Conservation (phyloP, 495 filamentous ascomycete species). For the Cercophora sp. region DNA sequence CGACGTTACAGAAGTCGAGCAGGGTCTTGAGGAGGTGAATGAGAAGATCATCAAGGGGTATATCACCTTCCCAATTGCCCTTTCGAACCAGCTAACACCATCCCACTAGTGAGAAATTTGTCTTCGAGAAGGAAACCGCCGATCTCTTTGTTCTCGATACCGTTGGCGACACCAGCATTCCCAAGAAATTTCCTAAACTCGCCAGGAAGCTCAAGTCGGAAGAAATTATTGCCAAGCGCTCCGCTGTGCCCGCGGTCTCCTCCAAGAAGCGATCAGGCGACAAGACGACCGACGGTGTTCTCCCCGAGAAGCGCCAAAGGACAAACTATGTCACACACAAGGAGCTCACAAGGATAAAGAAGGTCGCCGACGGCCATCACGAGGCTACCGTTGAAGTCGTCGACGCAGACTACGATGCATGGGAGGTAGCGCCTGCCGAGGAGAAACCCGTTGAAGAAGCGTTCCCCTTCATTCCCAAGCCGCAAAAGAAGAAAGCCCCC, state of each 20-base stretch:
- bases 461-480: slow-evolving; percentile 59
- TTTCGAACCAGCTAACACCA: slow-evolving; percentile 18
- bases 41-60: slow-evolving; percentile 89
- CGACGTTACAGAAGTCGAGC: slow-evolving; percentile 77
- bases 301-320: slow-evolving; percentile 67
- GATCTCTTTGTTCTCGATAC: slow-evolving; percentile 79
- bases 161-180: slow-evolving; percentile 20
- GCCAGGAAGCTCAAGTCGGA: slow-evolving; percentile 74
- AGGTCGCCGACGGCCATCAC: slow-evolving; percentile 69
- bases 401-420: slow-evolving; percentile 69
- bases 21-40: slow-evolving; percentile 76
- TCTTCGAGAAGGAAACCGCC: slow-evolving; percentile 68
- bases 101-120: slow-evolving; percentile 67
- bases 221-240: slow-evolving; percentile 83
- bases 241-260: slow-evolving; percentile 71
- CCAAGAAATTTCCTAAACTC: slow-evolving; percentile 56
- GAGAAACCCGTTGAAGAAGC: slow-evolving; percentile 43
- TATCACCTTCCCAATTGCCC: slow-evolving; percentile 9
- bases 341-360: slow-evolving; percentile 71
- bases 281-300: slow-evolving; percentile 59
- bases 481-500: slow-evolving; percentile 65
- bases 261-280: slow-evolving; percentile 65
- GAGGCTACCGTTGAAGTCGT: slow-evolving; percentile 50
- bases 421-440: slow-evolving; percentile 58
- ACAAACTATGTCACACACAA: slow-evolving; percentile 73